Evolutionary conservation across 2,329 filamentous ascomycete species (phyloP), one percentile per base, ranked within the genome.

Genomic region (Trichoderma atrobrunneum): DNA sequence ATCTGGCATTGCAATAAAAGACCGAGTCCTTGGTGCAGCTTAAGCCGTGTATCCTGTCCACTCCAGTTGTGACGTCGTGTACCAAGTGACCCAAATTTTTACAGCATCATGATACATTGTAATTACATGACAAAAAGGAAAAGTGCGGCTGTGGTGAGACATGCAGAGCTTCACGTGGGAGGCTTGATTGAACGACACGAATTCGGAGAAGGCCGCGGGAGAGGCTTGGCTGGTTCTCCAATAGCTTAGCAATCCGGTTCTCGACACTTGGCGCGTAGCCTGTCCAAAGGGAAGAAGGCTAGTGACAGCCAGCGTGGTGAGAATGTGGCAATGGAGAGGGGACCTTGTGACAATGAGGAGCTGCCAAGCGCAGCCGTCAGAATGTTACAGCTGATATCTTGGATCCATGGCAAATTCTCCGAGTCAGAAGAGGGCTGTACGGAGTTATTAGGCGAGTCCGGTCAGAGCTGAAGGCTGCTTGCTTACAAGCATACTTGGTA

Each of bases 71-170:
- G 51, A 67, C 26, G 26, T 57, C 24, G 34, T 43, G 60, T 28
- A 48, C 24, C 26, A 48, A 51, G n/a, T n/a, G 54, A 48, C 34
- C 18, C 26, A 21, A 21, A 28, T 4, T 10, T 18, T 21, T 32
- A 30, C 51, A 12, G 34, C 64, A n/a, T 59, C 64, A 43, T 43
- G 51, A 24, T 67, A 16, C 64, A 34, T 67, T 34, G 8, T 48
- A 30, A 28, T 21, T 3, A 51, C 10, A 28, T 57, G 21, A 10
- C 59, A 26, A 5, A 16, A 39, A 11, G 10, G 18, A 5, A 12
- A n/a, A 32, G 54, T 59, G 66, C 28, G 56, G 28, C 66, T 69
- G 66, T 69, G n/a, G 66, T 61, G 56, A 69, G 66, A 69, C 66
- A 48, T 32, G 28, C 36, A 51, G 66, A 34, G 32, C 56, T 51